A percentile compares a stretch with the other conserved stretches of the same genome.
These are phyloP conservation scores for Cerrena zonata DNA, from an alignment of 1,284 basidiomycete species.

Conservation along the genomic window DNA sequence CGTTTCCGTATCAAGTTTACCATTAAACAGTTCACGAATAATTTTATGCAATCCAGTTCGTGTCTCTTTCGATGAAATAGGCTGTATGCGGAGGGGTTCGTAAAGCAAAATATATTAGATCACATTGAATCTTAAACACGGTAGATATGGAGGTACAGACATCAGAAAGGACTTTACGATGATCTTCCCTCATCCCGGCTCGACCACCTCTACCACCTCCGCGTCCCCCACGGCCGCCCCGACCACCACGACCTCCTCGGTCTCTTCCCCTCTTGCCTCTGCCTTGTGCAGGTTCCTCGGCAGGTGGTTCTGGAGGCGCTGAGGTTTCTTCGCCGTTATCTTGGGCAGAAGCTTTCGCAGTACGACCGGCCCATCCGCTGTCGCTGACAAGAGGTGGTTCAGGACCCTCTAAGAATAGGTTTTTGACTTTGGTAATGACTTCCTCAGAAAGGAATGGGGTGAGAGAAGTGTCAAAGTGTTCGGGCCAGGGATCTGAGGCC, in stretches of 20 bases:
- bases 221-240: conserved; percentile 42
- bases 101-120: conserved; percentile 13
- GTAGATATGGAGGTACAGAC: conserved; percentile 40
- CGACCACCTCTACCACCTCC: conserved; percentile 36
- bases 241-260: conserved; percentile 38
- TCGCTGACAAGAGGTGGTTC: conserved; percentile 64
- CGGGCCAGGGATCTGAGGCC: conserved; percentile 49
- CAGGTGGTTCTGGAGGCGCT: conserved; percentile 17
- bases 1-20: conserved; percentile 80
- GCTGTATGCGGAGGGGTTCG: conserved; percentile 37
- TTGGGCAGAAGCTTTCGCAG: conserved; percentile 22
- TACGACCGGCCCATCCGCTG: conserved; percentile 58
- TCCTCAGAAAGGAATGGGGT: conserved; percentile 58
- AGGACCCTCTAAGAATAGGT: conserved; percentile 71
- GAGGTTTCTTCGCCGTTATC: conserved; percentile 24
- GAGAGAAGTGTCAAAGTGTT: conserved; percentile 51
- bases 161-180: conserved; percentile 72
- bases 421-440: conserved; percentile 58
- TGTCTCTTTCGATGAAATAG: conserved; percentile 75
- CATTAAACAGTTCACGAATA: conserved; percentile 76
- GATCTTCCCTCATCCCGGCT: conserved; percentile 48
- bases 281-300: conserved; percentile 22
- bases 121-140: conserved; percentile 13
- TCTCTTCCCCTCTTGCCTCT: conserved; percentile 36
- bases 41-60: conserved; percentile 80